Evolutionary conservation across 1,139 yeast genomes (phyloP), one percentile per base, ranked within the genome.

Genomic region (Nakaseomyces kungkrabaensis): DNA sequence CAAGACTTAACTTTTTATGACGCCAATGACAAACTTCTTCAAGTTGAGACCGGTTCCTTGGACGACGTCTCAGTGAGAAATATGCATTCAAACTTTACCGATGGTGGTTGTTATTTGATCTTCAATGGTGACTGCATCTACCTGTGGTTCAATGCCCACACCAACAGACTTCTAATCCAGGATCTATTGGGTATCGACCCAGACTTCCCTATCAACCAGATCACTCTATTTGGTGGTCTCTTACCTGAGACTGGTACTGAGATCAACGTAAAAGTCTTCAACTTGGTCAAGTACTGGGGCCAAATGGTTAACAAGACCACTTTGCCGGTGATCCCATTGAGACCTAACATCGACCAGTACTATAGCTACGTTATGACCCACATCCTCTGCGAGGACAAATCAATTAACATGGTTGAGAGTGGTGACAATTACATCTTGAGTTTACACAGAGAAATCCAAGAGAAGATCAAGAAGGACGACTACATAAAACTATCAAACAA

Each of bases 101-200:
- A 65, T 46, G 89, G 90, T 43, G 95, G 96, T 4, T 90, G 86
- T 7, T 88, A 85, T 66, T 63, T 90, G 47, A 68, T 84, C 36
- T 90, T 85, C 70, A 80, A 86, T 60, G 95, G 96, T 11, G 72
- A 71, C 32, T 65, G 72, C 25, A 72, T 83, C 4, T 74, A 73
- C 50, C 71, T 92, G 37, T 86, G 88, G 82, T 71, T 92, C 37
- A 88, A 87, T 63, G 78, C 78, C 13, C 77, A 79, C 44, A 85
- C 87, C 1, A 82, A 85, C 56, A 80, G 84, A 5, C 67, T 79
- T 52, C 71, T 92, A 36, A 63, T 92, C 31, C 72, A 77, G 54
- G 97, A 90, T 65, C 68, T 92, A 51, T 82, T 90, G 62, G 96
- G 95, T 1, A 74, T 78, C 24, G 72, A 76, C 27, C 69, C 85